Conservation (phyloP, 169 alveolate species). For the Plasmodium fragile region DNA sequence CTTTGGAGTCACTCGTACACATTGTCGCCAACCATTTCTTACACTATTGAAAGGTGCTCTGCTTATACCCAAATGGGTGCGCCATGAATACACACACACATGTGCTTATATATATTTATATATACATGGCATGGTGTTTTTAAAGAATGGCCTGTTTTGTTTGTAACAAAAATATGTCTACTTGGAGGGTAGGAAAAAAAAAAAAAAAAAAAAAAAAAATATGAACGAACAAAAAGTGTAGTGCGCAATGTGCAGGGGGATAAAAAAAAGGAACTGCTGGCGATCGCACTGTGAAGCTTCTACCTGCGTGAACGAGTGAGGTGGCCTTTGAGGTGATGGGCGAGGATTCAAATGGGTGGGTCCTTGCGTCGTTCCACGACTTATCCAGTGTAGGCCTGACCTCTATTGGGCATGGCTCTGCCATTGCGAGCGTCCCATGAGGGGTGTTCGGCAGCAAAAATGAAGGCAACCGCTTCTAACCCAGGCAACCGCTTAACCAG, state of each 20-base stretch:
- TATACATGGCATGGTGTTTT: background rate
- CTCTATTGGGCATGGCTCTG: background rate
- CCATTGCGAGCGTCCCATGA: background rate
- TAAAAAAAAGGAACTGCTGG: background rate
- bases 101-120: background rate
- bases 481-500: background rate
- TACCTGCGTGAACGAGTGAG: background rate
- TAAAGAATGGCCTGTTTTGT: background rate
- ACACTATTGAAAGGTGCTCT: background rate
- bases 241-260: background rate
- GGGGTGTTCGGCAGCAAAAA: background rate
- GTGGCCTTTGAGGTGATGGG: background rate
- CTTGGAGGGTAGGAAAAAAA: background rate
- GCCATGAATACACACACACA: background rate
- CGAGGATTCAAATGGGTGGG: background rate
- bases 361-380: background rate
- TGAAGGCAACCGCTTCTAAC: background rate
- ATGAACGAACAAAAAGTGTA: background rate
- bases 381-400: background rate
- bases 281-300: background rate
- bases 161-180: background rate
- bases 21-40: background rate
- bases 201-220: background rate
- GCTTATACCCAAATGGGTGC: background rate
- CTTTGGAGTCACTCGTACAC: background rate